Base-by-base conservation (phyloP, 495 filamentous ascomycete species). In the Penicillium salamii region DNA sequence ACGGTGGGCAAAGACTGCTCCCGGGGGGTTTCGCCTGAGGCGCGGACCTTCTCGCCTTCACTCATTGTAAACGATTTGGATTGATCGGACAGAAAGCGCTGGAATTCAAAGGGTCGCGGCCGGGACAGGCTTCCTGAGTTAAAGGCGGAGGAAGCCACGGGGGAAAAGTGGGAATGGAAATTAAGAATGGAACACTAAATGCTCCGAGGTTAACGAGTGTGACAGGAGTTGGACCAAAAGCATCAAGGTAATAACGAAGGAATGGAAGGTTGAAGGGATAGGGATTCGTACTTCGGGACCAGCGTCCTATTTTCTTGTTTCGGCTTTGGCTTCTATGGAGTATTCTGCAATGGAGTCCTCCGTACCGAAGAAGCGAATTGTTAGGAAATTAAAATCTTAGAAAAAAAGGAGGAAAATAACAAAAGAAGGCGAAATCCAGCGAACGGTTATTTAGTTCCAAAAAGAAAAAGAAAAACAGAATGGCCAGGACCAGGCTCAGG, bases 41-140 rank as follows among this genome's bases (percentile, higher is more conserved):
- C 75, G 62, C 91, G 86, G 45, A 71, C 82, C 70, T 95, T 95
- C 69, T 95, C 85, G 59, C 83, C 86, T 46, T 86, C 78, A 53
- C 78, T 79, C 81, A 85, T 87, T 58, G 62, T 78, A 56, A 67
- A 58, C 42, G 56, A 61, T 49, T 59, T 63, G 51, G 70, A 62
- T 59, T 79, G 71, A 39, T 76, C 70, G 47, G 69, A 68, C 49
- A 77, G 64, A 55, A 81, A 77, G 42, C 66, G 70, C 57, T 72
- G 67, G 33, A 79, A 68, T 50, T 78, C 70, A 55, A 79, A 81
- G 17, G 77, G 75, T 58, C 68, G 71, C 60, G 73, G 70, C 67
- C 71, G 68, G 44, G 69, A 64, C 49, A 74, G 65, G 70, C 73
- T 71, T 68, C 67, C 66, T 65, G 65, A 67, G 53, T 64, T 64